phyloP scores from a whole-genome alignment of 371 early-diverging fungal genomes.

The Dichotomocladium elegans region DNA sequence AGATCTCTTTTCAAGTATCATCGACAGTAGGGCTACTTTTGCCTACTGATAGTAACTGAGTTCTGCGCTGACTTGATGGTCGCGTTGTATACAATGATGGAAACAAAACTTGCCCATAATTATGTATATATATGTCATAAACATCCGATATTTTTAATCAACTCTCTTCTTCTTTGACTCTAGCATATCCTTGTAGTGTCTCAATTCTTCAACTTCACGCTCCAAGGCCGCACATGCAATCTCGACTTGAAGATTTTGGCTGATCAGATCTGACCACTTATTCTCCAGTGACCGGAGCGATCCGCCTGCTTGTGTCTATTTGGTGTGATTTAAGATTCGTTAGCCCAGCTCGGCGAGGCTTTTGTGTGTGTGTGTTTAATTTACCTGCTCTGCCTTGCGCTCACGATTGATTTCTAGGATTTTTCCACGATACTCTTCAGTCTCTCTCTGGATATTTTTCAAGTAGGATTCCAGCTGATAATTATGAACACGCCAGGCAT shows the following conservation, averaged over 20 bases:
- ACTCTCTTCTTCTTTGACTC: slow-evolving; percentile 1
- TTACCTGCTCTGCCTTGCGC: slow-evolving; percentile 71
- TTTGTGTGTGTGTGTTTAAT: not conserved
- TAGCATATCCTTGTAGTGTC: slow-evolving; percentile 30
- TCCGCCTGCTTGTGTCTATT: slow-evolving; percentile 48
- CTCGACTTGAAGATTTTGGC: slow-evolving; percentile 57
- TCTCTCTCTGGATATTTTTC: slow-evolving; percentile 37
- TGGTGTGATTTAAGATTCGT: not conserved
- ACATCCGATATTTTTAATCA: not conserved
- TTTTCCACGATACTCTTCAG: slow-evolving; percentile 44
- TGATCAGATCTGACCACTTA: slow-evolving; percentile 62
- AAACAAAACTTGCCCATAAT: too few species aligned
- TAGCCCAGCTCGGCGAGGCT: not conserved
- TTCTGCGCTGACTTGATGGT: too few species aligned
- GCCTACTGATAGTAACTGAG: too few species aligned
- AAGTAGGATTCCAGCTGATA: slow-evolving; percentile 67
- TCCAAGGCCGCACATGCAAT: slow-evolving; percentile 56
- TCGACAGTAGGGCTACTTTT: too few species aligned
- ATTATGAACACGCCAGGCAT: slow-evolving; percentile 83
- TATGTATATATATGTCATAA: too few species aligned
- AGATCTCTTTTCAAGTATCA: too few species aligned
- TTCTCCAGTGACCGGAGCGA: slow-evolving; percentile 51
- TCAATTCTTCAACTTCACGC: slow-evolving; percentile 47
- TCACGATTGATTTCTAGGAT: slow-evolving; percentile 63
- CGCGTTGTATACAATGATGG: too few species aligned